Conservation (phyloP, 805 yeast species). For the Cyberlindnera maclurae region DNA sequence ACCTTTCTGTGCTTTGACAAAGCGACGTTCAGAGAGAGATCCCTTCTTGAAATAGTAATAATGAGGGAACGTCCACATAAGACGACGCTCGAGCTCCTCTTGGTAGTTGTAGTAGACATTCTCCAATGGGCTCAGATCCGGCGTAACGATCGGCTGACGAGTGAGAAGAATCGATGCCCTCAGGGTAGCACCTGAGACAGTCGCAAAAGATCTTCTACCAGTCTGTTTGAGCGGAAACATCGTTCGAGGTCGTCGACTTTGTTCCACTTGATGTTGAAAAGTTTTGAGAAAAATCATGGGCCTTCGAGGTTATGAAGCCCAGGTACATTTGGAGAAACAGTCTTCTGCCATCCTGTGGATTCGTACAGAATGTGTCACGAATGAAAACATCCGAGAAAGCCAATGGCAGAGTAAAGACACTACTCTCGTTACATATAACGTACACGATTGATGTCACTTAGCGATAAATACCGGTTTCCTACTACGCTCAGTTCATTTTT, state of each 20-base stretch:
- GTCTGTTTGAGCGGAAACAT: too few relatives aligned
- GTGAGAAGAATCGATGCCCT: constrained; percentile 59
- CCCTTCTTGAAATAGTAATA: constrained; percentile 89
- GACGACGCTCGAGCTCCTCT: constrained; percentile 74
- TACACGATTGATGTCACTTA: too few relatives aligned
- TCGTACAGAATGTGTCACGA: too few relatives aligned
- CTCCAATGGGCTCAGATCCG: constrained; percentile 68
- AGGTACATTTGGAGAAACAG: too few relatives aligned
- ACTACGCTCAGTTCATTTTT: too few relatives aligned
- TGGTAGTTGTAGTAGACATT: constrained; percentile 74
- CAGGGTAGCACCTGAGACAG: constrained; percentile 13
- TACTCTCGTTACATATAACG: too few relatives aligned
- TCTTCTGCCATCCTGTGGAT: too few relatives aligned
- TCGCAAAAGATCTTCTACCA: constrained; percentile 17
- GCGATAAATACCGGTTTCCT: too few relatives aligned
- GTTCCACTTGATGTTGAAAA: constrained; percentile 1
- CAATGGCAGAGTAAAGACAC: too few relatives aligned
- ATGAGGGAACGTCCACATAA: constrained; percentile 97
- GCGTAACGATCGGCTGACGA: constrained; percentile 79
- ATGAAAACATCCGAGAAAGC: too few relatives aligned
- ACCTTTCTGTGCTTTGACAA: constrained; percentile 63
- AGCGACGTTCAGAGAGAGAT: constrained; percentile 78
- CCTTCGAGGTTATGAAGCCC: neutral
- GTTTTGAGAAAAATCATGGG: neutral
- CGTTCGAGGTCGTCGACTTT: neutral